Conservation (phyloP, 2,329 filamentous ascomycete genomes). For the Penicillium freii region DNA sequence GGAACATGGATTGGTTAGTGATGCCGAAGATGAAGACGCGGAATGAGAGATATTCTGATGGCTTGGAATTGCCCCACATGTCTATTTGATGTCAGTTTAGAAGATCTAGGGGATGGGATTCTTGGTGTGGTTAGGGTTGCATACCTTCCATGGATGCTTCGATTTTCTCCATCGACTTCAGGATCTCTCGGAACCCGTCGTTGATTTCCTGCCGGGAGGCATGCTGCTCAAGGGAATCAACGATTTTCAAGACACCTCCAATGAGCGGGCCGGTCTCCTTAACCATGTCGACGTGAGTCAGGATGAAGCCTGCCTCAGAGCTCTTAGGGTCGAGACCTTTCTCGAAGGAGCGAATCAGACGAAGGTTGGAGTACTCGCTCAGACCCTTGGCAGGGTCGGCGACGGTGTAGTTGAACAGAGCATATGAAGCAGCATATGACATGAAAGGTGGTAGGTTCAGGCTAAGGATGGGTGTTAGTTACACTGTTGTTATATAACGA, state of each 20-base stretch:
- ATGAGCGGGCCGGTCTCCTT: slow-evolving; percentile 77
- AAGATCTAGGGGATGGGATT: background rate
- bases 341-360: slow-evolving; percentile 88
- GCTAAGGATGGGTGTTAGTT: slow-evolving; percentile 39
- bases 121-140: slow-evolving; percentile 11
- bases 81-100: slow-evolving; percentile 38
- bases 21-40: slow-evolving; percentile 97
- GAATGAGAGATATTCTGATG: slow-evolving; percentile 81
- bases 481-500: background rate
- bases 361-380: slow-evolving; percentile 62
- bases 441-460: slow-evolving; percentile 85
- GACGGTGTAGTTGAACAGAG: slow-evolving; percentile 63
- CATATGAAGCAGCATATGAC: slow-evolving; percentile 70
- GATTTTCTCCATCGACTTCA: slow-evolving; percentile 65
- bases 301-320: slow-evolving; percentile 92
- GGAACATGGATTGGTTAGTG: slow-evolving; percentile 91
- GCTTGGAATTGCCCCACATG: slow-evolving; percentile 90
- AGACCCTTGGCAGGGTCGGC: slow-evolving; percentile 55
- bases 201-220: slow-evolving; percentile 61
- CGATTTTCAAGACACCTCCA: slow-evolving; percentile 65
- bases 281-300: slow-evolving; percentile 95
- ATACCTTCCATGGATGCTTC: slow-evolving; percentile 75
- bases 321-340: slow-evolving; percentile 80
- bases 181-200: slow-evolving; percentile 59
- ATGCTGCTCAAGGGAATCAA: slow-evolving; percentile 55